Conservation (phyloP, 2,329 filamentous ascomycete genomes). For the Xylaria digitata region DNA sequence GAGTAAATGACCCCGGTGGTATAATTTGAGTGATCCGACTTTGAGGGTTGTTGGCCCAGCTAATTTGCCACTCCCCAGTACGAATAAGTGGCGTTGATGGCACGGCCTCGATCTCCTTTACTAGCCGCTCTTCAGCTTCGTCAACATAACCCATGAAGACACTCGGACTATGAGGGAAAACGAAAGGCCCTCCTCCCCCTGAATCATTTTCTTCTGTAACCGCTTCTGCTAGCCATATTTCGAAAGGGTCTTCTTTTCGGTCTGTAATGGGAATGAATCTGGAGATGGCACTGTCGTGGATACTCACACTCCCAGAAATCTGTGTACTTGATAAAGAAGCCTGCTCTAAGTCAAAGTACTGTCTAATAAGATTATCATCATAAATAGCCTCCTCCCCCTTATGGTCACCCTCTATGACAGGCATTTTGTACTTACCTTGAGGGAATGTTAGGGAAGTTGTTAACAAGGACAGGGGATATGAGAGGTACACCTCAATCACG, state of each 20-base stretch:
- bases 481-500: neutral
- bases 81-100: neutral
- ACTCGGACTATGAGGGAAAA: constrained; percentile 16
- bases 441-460: neutral
- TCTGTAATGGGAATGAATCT: constrained; percentile 9
- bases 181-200: constrained; percentile 21
- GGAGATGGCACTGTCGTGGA: neutral
- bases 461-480: neutral
- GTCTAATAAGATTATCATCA: neutral
- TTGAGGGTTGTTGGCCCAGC: too few species aligned
- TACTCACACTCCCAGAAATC: neutral
- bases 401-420: neutral
- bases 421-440: constrained; percentile 7
- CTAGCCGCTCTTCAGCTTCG: neutral
- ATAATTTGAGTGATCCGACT: neutral
- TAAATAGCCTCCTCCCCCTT: neutral
- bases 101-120: too few species aligned
- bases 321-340: constrained; percentile 4
- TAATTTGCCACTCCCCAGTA: too few species aligned
- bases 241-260: neutral
- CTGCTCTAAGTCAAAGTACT: constrained; percentile 22
- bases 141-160: constrained; percentile 14
- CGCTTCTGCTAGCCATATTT: neutral
- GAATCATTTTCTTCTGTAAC: neutral
- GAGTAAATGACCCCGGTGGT: neutral